These are phyloP conservation scores for Euphorbia schlechtendalii DNA, from an alignment of 441 rosid genomes.

Conservation along the genomic window DNA sequence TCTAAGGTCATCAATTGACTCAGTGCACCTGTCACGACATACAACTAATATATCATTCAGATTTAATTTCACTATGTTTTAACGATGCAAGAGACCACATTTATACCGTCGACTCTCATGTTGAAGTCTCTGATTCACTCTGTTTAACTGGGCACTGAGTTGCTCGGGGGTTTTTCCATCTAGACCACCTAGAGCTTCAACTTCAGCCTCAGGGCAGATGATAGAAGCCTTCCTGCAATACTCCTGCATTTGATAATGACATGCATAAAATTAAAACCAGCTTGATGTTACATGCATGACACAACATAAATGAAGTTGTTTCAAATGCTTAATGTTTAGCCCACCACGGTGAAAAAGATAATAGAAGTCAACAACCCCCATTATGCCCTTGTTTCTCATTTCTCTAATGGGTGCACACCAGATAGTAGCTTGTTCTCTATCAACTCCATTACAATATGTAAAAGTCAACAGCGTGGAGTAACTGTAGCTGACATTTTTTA, in stretches of 20 bases:
- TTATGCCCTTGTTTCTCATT: too few species aligned
- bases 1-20: slow-evolving; percentile 86
- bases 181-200: slow-evolving; percentile 68
- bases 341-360: background rate
- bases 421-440: too few species aligned
- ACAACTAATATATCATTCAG: slow-evolving; percentile 8
- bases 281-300: background rate
- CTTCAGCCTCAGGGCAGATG: slow-evolving; percentile 89
- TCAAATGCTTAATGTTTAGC: background rate
- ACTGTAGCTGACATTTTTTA: background rate
- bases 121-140: slow-evolving; percentile 66
- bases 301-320: background rate
- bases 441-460: background rate
- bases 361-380: background rate
- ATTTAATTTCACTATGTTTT: slow-evolving; percentile 3
- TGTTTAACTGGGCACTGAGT: slow-evolving; percentile 63
- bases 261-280: background rate
- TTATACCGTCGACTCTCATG: slow-evolving; percentile 70
- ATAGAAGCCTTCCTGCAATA: slow-evolving; percentile 80
- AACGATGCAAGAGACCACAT: slow-evolving; percentile 14
- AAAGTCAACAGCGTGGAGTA: background rate
- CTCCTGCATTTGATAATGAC: slow-evolving; percentile 44
- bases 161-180: slow-evolving; percentile 84
- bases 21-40: slow-evolving; percentile 57
- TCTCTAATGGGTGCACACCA: too few species aligned